Evolutionary conservation across 495 filamentous ascomycete genomes (phyloP), one percentile per base, ranked within the genome.

Genomic region (Choiromyces venosus): DNA sequence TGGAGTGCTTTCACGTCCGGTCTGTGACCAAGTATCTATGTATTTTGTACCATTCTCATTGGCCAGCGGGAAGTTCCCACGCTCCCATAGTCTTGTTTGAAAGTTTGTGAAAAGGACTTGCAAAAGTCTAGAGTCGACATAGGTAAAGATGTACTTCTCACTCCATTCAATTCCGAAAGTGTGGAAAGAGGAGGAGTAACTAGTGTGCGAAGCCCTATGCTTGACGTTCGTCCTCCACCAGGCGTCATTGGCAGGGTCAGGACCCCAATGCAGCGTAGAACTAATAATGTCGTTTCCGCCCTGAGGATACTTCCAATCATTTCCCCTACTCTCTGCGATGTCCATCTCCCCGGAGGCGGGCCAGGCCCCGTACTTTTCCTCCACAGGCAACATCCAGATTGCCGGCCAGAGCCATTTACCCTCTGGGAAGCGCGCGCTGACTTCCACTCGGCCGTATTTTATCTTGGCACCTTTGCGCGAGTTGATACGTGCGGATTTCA

Each of bases 321-420:
- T 96, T 65, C 92, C 92, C 52, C 92, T 89, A 68, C 86, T 87
- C 82, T 96, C 92, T 68, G 86, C 83, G 71, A 96, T 90, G 82
- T 95, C 93, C 73, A 96, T 95, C 82, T 96, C 92, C n/a, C 92
- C 92, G 46, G 91, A 93, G 37, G 82, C 82, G 0, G 92, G 92
- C 92, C 92, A 96, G 14, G 85, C 76, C 3, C 92, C 92, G 81
- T 94, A 96, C 6, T 84, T 88, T 44, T 87, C 83, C 39, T 91
- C 84, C 40, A 88, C 87, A 10, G 92, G 92, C 86, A 96, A 86
- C 92, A 96, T 92, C 91, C 92, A 95, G 78, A 96, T 94, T 52
- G 92, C 93, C 35, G 92, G 92, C 92, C 92, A 96, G 36, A 96
- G 85, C 92, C 92, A 96, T 80, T 94, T 91, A 38, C 92, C 92